A percentile compares a stretch with the other conserved stretches of the same genome.
These are phyloP conservation scores for Blepharisma japonicum DNA, from an alignment of 73 alveolate species.

Conservation along the genomic window DNA sequence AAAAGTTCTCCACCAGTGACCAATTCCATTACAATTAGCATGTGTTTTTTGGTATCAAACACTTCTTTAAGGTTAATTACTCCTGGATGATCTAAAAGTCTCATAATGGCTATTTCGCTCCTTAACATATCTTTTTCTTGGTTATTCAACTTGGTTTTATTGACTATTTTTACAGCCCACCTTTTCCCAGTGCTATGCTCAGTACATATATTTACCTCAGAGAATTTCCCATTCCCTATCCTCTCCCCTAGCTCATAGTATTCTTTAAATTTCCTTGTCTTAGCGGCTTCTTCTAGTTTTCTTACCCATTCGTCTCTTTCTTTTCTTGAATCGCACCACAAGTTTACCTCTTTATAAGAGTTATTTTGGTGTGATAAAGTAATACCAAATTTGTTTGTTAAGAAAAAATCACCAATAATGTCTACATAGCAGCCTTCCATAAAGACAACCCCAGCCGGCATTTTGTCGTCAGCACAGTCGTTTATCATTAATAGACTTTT, in stretches of 20 bases:
- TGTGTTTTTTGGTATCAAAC: slow-evolving; percentile 36
- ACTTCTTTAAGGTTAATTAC: slow-evolving; percentile 54
- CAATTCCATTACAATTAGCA: slow-evolving; percentile 54
- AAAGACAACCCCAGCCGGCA: not conserved
- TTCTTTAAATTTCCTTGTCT: not conserved
- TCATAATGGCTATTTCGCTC: slow-evolving; percentile 35
- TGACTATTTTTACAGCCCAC: slow-evolving; percentile 21
- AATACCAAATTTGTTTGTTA: not conserved
- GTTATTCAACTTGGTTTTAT: not conserved
- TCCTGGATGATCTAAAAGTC: slow-evolving; percentile 43
- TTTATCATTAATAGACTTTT: not conserved
- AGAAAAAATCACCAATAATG: not conserved
- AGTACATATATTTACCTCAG: slow-evolving; percentile 17
- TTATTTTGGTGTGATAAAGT: not conserved
- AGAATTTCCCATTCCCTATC: slow-evolving; percentile 27
- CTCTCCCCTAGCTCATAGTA: slow-evolving; percentile 1
- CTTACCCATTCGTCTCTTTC: slow-evolving; percentile 27
- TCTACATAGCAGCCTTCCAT: slow-evolving; percentile 35
- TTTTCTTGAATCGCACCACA: slow-evolving; percentile 28
- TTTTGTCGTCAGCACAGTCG: not conserved
- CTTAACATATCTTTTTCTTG: not conserved
- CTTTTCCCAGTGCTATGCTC: not conserved
- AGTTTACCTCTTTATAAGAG: not conserved
- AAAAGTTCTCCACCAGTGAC: slow-evolving; percentile 66
- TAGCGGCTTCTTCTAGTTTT: not conserved